Evolutionary conservation across 78 protist species (phyloP).

Genomic region (Dictyostelium citrinum): DNA sequence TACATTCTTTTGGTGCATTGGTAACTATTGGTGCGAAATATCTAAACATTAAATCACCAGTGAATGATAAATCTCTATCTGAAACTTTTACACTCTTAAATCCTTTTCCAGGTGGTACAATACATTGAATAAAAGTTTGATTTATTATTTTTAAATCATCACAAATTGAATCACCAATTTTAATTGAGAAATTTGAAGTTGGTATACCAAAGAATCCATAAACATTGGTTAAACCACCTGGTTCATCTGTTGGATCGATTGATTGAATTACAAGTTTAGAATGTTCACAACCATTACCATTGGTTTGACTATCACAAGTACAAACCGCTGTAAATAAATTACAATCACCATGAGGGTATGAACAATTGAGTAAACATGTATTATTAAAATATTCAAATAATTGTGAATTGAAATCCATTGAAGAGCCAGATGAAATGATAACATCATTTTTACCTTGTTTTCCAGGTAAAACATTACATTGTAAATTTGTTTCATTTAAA

Average conservation of each 20-base stretch:
- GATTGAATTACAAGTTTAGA: not conserved
- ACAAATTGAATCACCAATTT: not conserved
- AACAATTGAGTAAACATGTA: not conserved
- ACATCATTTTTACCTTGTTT: not conserved
- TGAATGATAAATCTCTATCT: not conserved
- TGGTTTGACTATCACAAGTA: not conserved
- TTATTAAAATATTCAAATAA: not conserved
- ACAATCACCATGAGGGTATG: not conserved
- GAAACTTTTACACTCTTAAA: not conserved
- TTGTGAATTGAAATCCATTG: not conserved
- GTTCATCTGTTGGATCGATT: not conserved
- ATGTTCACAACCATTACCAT: not conserved
- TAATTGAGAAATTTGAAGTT: not conserved
- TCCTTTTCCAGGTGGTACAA: not conserved
- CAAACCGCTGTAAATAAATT: not conserved
- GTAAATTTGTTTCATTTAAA: not conserved
- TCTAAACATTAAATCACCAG: not conserved
- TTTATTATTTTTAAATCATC: too few species aligned
- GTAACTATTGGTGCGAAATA: not conserved
- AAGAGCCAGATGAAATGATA: not conserved
- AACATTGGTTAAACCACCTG: not conserved
- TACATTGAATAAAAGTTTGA: not conserved
- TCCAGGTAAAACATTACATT: not conserved
- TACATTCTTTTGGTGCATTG: not conserved
- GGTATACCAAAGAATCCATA: not conserved